phyloP scores from a whole-genome alignment of 2,329 filamentous ascomycete genomes.

The Alternaria metachromatica region DNA sequence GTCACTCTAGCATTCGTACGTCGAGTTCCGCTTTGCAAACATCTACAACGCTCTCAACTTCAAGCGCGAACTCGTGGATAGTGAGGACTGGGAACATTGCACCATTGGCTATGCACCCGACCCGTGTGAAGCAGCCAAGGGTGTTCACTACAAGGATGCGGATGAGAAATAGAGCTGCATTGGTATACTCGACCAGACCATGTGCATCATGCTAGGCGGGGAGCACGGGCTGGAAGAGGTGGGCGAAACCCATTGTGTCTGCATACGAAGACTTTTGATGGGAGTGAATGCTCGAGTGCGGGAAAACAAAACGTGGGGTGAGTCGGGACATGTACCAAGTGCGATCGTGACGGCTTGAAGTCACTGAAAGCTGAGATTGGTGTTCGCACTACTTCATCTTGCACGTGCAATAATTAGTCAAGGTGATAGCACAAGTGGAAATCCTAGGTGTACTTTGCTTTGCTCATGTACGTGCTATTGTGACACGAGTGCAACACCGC shows the following conservation, averaged over 20 bases:
- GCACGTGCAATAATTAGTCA: neutral
- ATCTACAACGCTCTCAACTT: conserved; percentile 57
- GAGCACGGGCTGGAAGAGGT: neutral
- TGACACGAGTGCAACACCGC: neutral
- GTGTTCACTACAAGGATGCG: conserved; percentile 36
- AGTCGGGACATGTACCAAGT: neutral
- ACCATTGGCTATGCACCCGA: conserved; percentile 53
- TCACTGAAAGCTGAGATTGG: neutral
- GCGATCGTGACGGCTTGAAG: neutral
- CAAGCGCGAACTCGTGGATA: conserved; percentile 47
- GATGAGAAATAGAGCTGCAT: conserved; percentile 13
- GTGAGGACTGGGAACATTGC: conserved; percentile 57
- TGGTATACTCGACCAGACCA: neutral
- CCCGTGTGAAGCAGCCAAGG: conserved; percentile 46
- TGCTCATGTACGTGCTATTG: neutral
- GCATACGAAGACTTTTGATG: neutral
- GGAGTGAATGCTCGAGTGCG: neutral
- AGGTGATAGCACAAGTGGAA: neutral
- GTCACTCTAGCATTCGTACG: conserved; percentile 47
- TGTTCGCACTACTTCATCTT: neutral
- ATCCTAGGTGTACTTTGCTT: neutral
- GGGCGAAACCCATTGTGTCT: neutral
- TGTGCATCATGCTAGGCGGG: neutral
- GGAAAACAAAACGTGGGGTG: neutral
- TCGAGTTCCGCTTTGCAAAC: conserved; percentile 58